Base-by-base conservation (phyloP, 495 filamentous ascomycete species). In the Aeminium ludgeri region DNA sequence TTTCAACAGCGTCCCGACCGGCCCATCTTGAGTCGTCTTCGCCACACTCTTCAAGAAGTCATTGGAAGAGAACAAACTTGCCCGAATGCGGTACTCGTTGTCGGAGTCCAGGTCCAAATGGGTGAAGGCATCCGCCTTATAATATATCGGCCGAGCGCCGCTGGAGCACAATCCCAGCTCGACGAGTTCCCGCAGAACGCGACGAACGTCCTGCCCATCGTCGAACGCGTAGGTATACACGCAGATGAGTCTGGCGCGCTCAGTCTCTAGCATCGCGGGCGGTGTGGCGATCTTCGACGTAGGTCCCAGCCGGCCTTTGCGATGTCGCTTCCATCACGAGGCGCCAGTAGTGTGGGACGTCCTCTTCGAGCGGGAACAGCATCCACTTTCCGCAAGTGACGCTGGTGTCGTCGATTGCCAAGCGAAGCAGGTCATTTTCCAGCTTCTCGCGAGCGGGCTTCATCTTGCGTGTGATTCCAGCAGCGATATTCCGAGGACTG, bases 101-200 rank as follows among this genome's bases (percentile, higher is more conserved):
- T 67, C 65, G 1, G 63, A 61, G 29, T 65, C 67, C 27, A 91
- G 73, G 8, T 72, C 71, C 20, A 91, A 60, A 50, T 77, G 61
- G 1, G 85, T 87, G 48, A 72, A 86, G 0, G 74, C 80, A 66
- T 91, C 84, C 41, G 65, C 69, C 54, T 91, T 89, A 57, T 91
- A 92, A 45, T 80, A 86, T 37, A 91, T 71, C 11, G 65, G 63
- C 41, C 55, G 62, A 15, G 36, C 34, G 13, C 43, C 43, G 12
- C 44, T 42, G 16, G 63, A 63, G 15, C 78, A 64, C 41, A 87
- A 53, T 4, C 67, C 73, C 41, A 83, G 53, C 33, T 70, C 61
- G 31, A 67, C 65, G 46, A 91, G 50, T 43, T 61, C 66, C 46
- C 59, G 46, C 41, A 82, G 47, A 12, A 89, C 78, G 30, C 80